Conservation (phyloP, 2,329 filamentous ascomycete genomes). For the Davidsoniella eucalypti region DNA sequence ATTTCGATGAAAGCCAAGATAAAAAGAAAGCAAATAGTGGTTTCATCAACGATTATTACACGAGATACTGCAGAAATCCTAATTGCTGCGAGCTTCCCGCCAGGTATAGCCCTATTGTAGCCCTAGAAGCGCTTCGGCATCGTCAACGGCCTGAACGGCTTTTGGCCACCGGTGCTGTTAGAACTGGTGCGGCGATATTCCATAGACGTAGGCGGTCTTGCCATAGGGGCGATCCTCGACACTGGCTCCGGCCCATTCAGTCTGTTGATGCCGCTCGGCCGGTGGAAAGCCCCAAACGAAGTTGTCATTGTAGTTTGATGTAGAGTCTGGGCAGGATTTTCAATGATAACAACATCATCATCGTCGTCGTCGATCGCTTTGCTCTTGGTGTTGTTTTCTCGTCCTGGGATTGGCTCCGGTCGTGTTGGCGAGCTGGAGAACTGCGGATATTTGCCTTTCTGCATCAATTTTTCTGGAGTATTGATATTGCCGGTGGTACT, state of each 20-base stretch:
- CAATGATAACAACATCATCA: slow-evolving; percentile 19
- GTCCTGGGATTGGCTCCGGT: slow-evolving; percentile 15
- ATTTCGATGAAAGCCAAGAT: too few relatives aligned
- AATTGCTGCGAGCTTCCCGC: too few relatives aligned
- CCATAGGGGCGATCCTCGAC: slow-evolving; percentile 31
- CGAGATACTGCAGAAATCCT: too few relatives aligned
- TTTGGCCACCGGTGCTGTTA: slow-evolving; percentile 16
- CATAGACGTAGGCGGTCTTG: slow-evolving; percentile 18
- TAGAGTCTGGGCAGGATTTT: slow-evolving; percentile 27
- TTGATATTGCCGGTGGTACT: slow-evolving; percentile 11
- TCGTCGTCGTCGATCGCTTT: slow-evolving; percentile 17
- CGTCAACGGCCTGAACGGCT: slow-evolving; percentile 41
- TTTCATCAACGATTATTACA: too few relatives aligned
- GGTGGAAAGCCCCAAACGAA: slow-evolving; percentile 25
- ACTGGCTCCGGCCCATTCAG: slow-evolving; percentile 14
- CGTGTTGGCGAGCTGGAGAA: slow-evolving; percentile 41
- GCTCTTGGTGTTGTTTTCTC: slow-evolving; percentile 1
- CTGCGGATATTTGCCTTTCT: slow-evolving; percentile 31
- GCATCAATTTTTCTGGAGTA: not conserved
- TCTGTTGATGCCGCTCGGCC: slow-evolving; percentile 24
- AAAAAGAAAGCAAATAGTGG: too few relatives aligned
- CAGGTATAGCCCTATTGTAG: not conserved
- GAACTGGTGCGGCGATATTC: not conserved
- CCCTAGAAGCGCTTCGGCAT: slow-evolving; percentile 17
- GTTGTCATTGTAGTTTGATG: slow-evolving; percentile 35